Evolutionary conservation across 768 basidiomycete genomes (phyloP).

Genomic region (Leccinellum rugosiceps): DNA sequence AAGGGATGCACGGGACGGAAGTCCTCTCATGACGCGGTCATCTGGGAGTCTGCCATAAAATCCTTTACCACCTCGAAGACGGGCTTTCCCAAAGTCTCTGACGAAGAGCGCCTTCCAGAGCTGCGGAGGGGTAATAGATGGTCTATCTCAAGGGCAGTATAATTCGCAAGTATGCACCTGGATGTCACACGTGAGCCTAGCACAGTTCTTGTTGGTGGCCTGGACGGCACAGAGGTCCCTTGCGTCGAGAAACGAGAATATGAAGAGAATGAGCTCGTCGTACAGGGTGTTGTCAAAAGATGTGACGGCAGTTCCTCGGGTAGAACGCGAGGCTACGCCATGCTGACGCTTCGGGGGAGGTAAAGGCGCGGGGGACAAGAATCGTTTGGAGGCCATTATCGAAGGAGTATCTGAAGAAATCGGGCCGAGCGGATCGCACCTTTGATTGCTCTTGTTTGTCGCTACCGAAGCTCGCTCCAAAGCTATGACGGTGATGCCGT

Average conservation of each 20-base stretch:
- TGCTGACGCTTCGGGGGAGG: slow-evolving; percentile 60
- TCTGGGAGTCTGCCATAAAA: slow-evolving; percentile 49
- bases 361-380: slow-evolving; percentile 45
- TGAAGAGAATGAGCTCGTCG: slow-evolving; percentile 71
- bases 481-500: too few relatives aligned
- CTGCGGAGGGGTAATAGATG: slow-evolving; percentile 31
- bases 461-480: too few relatives aligned
- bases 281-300: slow-evolving; percentile 59
- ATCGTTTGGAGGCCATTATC: slow-evolving; percentile 40
- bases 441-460: too few relatives aligned
- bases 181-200: slow-evolving; percentile 62
- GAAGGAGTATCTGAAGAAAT: slow-evolving; percentile 1
- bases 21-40: slow-evolving; percentile 53
- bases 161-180: slow-evolving; percentile 40
- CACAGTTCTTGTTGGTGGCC: slow-evolving; percentile 61
- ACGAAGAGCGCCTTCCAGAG: slow-evolving; percentile 72
- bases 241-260: slow-evolving; percentile 70
- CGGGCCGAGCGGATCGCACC: slow-evolving; percentile 14
- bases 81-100: slow-evolving; percentile 58
- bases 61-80: slow-evolving; percentile 66
- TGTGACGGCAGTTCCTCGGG: slow-evolving; percentile 14
- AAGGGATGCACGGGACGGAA: slow-evolving; percentile 49
- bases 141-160: background rate
- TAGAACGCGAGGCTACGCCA: slow-evolving; percentile 11
- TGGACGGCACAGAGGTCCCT: slow-evolving; percentile 66